phyloP scores from a whole-genome alignment of 306 rosid species.

The Arachis stenosperma region DNA sequence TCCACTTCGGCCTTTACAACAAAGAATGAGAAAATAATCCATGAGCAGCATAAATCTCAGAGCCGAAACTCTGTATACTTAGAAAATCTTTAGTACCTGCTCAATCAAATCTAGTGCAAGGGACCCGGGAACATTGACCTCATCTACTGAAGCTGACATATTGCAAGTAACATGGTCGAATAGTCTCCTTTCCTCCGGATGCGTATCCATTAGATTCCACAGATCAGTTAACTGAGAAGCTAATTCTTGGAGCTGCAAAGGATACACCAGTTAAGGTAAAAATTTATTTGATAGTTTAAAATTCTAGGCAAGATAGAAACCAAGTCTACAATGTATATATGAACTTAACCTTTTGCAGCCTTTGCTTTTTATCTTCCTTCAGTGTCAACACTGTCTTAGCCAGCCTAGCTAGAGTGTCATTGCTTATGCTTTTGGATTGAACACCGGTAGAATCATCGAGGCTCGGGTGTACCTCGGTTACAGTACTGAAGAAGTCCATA shows the following conservation, averaged over 20 bases:
- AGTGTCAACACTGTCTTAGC: conserved; percentile 75
- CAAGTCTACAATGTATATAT: not conserved
- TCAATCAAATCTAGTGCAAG: conserved; percentile 93
- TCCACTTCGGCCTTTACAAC: conserved; percentile 88
- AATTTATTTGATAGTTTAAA: conserved; percentile 6
- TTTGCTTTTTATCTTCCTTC: conserved; percentile 80
- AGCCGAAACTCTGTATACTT: conserved; percentile 29
- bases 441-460: conserved; percentile 85
- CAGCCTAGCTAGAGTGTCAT: conserved; percentile 83
- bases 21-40: conserved; percentile 24
- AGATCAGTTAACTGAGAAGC: conserved; percentile 91
- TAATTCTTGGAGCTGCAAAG: conserved; percentile 88
- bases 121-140: conserved; percentile 95
- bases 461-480: conserved; percentile 98
- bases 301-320: not conserved
- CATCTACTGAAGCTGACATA: conserved; percentile 94
- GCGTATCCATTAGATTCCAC: conserved; percentile 99
- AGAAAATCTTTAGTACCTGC: conserved; percentile 57
- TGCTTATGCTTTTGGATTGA: conserved; percentile 96
- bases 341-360: conserved; percentile 65
- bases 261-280: conserved; percentile 15
- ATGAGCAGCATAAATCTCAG: conserved; percentile 19
- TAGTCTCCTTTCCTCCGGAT: conserved; percentile 78
- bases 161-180: conserved; percentile 98
- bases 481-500: conserved; percentile 92